Evolutionary conservation across 257 asterid species (phyloP), one percentile per base, ranked within the genome.

Genomic region (Apocynum venetum): DNA sequence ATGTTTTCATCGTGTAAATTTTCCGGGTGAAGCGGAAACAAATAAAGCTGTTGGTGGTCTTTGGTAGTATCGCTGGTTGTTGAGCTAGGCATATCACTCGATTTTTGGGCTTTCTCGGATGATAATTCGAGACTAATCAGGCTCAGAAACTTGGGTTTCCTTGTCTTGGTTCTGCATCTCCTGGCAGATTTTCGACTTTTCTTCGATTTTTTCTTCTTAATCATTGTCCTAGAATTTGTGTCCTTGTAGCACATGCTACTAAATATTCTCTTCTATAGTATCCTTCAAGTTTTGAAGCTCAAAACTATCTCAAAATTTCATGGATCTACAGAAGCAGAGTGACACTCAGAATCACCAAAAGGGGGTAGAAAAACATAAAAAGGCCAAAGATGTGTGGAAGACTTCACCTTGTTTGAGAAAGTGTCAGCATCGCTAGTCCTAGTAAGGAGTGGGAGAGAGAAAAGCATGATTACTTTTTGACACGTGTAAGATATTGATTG

Each of bases 131-230:
- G 91, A 69, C 94, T 51, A 4, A 69, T 85, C 72, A 94, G 92
- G 85, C 98, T 94, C 70, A 92, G 91, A 80, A 85, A 90, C 75
- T 92, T 94, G 48, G 92, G 93, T 63, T 87, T 94, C 66, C 79
- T 85, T 9, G 89, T 73, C 84, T 80, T 85, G 36, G 74, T 66
- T 75, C 84, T 76, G 36, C 57, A 31, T 57, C 47, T 71, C 36
- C 78, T 68, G 56, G 79, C 41, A 47, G 87, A 70, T 78, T 76
- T 89, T 55, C 78, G 77, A 49, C 78, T 53, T 76, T 67, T 77
- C 73, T 61, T 77, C 43, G 73, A 12, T 36, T 7, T 82, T 19
- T 59, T 70, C 41, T 60, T 75, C 57, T 44, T 12, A 40, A 69
- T 56, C 73, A 68, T 9, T n/a, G 79, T 72, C 0, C 65, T 36